phyloP scores from a whole-genome alignment of 441 rosid species.

The Erodium moschatum region DNA sequence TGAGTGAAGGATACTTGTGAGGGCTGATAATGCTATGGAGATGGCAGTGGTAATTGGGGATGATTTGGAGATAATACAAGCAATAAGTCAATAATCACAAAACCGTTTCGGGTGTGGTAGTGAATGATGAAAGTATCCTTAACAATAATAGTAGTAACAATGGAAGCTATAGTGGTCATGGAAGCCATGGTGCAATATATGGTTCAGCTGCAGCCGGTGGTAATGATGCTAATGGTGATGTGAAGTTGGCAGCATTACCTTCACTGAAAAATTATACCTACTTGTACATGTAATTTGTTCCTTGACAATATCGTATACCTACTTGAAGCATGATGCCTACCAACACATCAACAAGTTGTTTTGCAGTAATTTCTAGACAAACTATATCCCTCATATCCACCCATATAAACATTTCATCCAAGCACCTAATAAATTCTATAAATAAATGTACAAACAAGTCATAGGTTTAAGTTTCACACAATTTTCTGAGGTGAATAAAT shows the following conservation, averaged over 20 bases:
- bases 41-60: not conserved
- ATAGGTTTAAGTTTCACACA: no score
- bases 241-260: not conserved
- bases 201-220: not conserved
- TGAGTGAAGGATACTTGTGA: not conserved
- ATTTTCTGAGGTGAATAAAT: no score
- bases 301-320: no score
- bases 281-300: not conserved
- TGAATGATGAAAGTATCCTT: not conserved
- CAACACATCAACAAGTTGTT: not conserved
- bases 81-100: not conserved
- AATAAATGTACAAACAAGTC: no score
- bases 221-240: not conserved
- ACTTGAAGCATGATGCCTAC: not conserved
- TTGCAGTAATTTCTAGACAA: not conserved
- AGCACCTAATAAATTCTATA: no score
- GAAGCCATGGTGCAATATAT: no score
- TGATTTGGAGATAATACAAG: not conserved
- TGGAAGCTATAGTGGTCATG: no score
- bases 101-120: not conserved
- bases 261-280: not conserved
- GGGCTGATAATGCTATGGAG: not conserved
- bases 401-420: not conserved
- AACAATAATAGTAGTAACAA: not conserved
- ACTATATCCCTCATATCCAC: not conserved